Conservation (phyloP, 768 basidiomycete genomes). For the Postia placenta region DNA sequence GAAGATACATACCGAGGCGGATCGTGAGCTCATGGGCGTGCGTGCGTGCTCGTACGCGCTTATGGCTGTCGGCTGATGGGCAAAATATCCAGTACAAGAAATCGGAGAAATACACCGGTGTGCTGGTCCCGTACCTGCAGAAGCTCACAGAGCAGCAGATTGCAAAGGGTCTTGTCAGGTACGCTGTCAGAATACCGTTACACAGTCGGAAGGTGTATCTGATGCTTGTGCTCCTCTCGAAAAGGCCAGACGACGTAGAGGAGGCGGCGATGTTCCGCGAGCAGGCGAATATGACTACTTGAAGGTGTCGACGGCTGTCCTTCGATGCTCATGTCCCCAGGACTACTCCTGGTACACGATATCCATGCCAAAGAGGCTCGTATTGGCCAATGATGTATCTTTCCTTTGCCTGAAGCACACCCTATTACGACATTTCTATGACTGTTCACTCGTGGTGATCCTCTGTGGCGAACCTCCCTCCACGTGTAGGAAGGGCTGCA, state of each 20-base stretch:
- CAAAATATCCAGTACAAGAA: slow-evolving; percentile 17
- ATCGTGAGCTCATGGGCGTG: slow-evolving; percentile 23
- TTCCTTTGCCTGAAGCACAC: too few relatives aligned
- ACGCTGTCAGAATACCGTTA: slow-evolving; percentile 1
- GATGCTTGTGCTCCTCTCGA: background rate
- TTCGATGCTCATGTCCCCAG: too few relatives aligned
- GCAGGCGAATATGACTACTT: too few relatives aligned
- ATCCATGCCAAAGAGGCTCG: too few relatives aligned
- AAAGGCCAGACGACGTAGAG: background rate
- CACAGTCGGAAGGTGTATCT: background rate
- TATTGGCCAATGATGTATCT: too few relatives aligned
- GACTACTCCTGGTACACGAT: too few relatives aligned
- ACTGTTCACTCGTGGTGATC: too few relatives aligned
- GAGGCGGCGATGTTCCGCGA: slow-evolving; percentile 1
- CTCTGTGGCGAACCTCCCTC: too few relatives aligned
- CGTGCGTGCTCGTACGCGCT: slow-evolving; percentile 2
- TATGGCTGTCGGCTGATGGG: background rate
- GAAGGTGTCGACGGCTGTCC: too few relatives aligned
- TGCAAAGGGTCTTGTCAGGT: slow-evolving; percentile 26
- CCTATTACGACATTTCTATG: too few relatives aligned
- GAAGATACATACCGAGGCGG: slow-evolving; percentile 25
- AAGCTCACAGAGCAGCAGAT: slow-evolving; percentile 26
- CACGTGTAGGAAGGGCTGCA: too few relatives aligned
- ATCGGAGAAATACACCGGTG: slow-evolving; percentile 21
- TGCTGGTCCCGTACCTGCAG: slow-evolving; percentile 26